Evolutionary conservation across 495 filamentous ascomycete species (phyloP).

Genomic region (Podospora australis): DNA sequence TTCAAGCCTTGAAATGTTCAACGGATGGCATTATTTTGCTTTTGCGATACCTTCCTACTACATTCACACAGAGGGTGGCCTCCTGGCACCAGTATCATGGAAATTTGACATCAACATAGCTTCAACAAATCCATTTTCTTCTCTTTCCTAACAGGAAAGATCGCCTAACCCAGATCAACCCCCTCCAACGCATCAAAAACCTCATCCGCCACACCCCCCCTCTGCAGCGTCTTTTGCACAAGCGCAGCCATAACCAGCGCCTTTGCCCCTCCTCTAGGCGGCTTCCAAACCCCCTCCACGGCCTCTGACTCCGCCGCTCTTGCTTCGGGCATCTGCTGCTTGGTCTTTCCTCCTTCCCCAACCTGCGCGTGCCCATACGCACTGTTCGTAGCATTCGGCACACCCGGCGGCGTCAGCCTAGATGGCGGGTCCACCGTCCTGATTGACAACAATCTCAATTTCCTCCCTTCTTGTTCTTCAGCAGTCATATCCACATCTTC

Average conservation of each 20-base stretch:
- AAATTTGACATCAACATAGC: too few species aligned
- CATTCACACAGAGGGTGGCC: too few species aligned
- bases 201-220: conserved; percentile 76
- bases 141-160: neutral
- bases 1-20: too few species aligned
- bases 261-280: conserved; percentile 68
- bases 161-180: conserved; percentile 36
- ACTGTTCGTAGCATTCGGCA: conserved; percentile 62
- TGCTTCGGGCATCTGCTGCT: conserved; percentile 36
- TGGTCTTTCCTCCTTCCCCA: conserved; percentile 28
- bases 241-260: conserved; percentile 59
- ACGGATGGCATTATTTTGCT: too few species aligned
- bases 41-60: neutral
- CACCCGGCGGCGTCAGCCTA: conserved; percentile 52
- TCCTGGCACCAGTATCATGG: too few species aligned
- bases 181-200: conserved; percentile 71
- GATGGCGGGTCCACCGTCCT: conserved; percentile 61
- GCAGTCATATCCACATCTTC: conserved; percentile 7
- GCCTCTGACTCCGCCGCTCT: conserved; percentile 48
- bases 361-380: conserved; percentile 46
- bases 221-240: conserved; percentile 57
- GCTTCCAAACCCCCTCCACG: conserved; percentile 70
- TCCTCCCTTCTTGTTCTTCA: conserved; percentile 14
- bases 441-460: conserved; percentile 53
- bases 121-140: neutral